Evolutionary conservation across 2,329 filamentous ascomycete species (phyloP).

Genomic region (Cordyceps cicadae): DNA sequence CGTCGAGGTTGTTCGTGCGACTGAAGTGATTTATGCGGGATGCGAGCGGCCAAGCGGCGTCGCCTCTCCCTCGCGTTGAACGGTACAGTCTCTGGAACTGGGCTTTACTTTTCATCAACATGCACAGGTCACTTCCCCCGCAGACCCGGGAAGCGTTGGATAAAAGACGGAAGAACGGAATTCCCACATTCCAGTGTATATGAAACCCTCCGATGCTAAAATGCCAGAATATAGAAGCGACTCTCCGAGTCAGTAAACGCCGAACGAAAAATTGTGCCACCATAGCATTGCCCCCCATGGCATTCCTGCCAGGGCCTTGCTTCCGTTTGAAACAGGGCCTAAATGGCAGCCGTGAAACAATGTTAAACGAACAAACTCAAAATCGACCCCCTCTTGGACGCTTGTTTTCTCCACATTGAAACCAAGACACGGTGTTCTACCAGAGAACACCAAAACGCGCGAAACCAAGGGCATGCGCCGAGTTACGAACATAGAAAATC

Average conservation of each 20-base stretch:
- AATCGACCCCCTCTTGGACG: neutral
- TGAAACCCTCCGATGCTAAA: neutral
- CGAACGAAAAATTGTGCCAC: neutral
- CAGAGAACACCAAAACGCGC: neutral
- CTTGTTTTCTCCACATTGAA: neutral
- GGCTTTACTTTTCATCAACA: too few relatives aligned
- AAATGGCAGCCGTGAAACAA: neutral
- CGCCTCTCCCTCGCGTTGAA: too few relatives aligned
- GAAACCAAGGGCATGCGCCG: neutral
- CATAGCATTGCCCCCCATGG: neutral
- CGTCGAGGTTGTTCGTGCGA: too few relatives aligned
- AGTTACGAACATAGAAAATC: constrained; percentile 46
- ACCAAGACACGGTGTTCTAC: neutral
- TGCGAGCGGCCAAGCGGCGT: too few relatives aligned
- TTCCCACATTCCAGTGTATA: neutral
- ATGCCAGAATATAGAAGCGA: neutral
- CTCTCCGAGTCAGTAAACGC: neutral
- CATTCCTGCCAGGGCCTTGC: neutral
- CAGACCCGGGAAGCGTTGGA: neutral
- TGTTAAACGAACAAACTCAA: neutral
- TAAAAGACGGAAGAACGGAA: neutral
- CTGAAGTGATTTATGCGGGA: too few relatives aligned
- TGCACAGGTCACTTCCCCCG: too few relatives aligned
- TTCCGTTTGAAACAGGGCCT: neutral
- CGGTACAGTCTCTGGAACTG: too few relatives aligned